Conservation (phyloP, 768 basidiomycete genomes). For the Cantharellus anzutake region DNA sequence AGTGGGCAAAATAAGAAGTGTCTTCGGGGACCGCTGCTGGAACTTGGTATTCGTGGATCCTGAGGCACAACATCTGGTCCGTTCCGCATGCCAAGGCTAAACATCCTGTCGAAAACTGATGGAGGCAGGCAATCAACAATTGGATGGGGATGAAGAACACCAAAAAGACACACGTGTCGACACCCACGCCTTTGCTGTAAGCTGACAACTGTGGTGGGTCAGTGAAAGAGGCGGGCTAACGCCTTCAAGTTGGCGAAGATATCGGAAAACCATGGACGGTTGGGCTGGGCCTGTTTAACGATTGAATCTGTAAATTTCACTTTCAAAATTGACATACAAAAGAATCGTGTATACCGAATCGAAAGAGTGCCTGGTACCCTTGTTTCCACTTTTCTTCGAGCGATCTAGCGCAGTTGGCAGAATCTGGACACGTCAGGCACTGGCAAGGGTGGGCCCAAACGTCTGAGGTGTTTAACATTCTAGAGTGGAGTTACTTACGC, state of each 20-base stretch:
- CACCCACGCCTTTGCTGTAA: constrained; percentile 73
- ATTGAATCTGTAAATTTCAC: constrained; percentile 2
- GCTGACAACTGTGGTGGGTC: constrained; percentile 75
- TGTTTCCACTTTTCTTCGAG: constrained; percentile 90
- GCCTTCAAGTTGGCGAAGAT: constrained; percentile 76
- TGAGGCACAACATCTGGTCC: constrained; percentile 39
- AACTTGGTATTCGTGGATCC: constrained; percentile 49
- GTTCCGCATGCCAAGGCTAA: constrained; percentile 65
- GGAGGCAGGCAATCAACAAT: neutral
- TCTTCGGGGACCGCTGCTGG: constrained; percentile 50
- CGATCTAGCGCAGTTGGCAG: constrained; percentile 54
- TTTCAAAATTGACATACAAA: neutral
- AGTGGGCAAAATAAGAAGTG: constrained; percentile 73
- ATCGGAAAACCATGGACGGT: constrained; percentile 84
- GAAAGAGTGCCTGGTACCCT: constrained; percentile 69
- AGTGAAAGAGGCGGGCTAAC: constrained; percentile 75
- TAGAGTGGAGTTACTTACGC: constrained; percentile 28
- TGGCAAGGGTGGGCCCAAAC: constrained; percentile 15
- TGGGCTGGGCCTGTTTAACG: constrained; percentile 49
- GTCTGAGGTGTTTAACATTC: neutral
- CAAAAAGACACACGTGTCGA: constrained; percentile 43
- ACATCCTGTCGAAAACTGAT: constrained; percentile 78
- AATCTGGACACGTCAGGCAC: constrained; percentile 74
- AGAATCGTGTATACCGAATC: constrained; percentile 40
- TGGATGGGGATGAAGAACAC: neutral